A percentile compares a stretch with the other conserved stretches of the same genome.
Conservation (phyloP, 2,329 filamentous ascomycete genomes). For the Pleoardoris graminearum region DNA sequence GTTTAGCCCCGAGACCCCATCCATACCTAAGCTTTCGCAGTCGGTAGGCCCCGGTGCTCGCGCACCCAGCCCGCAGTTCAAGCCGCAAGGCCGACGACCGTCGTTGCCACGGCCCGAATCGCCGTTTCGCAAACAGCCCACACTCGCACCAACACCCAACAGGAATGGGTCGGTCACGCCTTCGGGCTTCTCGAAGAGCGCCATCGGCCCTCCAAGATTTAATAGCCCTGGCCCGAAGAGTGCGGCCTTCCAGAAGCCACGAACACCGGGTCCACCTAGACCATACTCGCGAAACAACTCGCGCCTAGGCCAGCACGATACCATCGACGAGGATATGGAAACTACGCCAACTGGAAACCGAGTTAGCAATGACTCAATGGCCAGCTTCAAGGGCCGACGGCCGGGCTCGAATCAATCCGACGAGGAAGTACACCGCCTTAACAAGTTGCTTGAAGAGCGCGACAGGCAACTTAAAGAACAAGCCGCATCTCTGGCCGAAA, state of each 20-base stretch:
- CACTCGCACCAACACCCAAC: constrained; percentile 54
- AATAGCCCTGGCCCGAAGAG: constrained; percentile 65
- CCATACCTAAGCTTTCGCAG: constrained; percentile 80
- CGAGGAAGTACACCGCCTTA: constrained; percentile 74
- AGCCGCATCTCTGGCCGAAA: constrained; percentile 77
- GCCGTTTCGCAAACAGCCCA: constrained; percentile 67
- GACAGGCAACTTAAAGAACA: constrained; percentile 90
- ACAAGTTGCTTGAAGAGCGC: constrained; percentile 75
- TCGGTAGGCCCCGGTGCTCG: constrained; percentile 75
- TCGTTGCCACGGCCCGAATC: constrained; percentile 90
- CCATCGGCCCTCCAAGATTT: constrained; percentile 61
- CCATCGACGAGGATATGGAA: constrained; percentile 46
- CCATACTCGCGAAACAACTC: constrained; percentile 55
- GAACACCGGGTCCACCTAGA: constrained; percentile 47
- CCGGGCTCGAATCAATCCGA: constrained; percentile 44
- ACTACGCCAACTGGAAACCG: constrained; percentile 58
- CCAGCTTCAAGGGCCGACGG: constrained; percentile 46
- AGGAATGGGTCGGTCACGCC: constrained; percentile 59
- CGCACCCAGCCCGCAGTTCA: constrained; percentile 71
- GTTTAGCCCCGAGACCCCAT: constrained; percentile 56
- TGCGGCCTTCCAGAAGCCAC: constrained; percentile 59
- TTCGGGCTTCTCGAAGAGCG: constrained; percentile 57
- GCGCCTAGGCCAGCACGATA: constrained; percentile 49
- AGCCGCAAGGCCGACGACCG: constrained; percentile 68
- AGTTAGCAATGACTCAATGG: constrained; percentile 57